Evolutionary conservation across 2,329 filamentous ascomycete genomes (phyloP), one percentile per base, ranked within the genome.

Genomic region (Fusarium liriodendri): DNA sequence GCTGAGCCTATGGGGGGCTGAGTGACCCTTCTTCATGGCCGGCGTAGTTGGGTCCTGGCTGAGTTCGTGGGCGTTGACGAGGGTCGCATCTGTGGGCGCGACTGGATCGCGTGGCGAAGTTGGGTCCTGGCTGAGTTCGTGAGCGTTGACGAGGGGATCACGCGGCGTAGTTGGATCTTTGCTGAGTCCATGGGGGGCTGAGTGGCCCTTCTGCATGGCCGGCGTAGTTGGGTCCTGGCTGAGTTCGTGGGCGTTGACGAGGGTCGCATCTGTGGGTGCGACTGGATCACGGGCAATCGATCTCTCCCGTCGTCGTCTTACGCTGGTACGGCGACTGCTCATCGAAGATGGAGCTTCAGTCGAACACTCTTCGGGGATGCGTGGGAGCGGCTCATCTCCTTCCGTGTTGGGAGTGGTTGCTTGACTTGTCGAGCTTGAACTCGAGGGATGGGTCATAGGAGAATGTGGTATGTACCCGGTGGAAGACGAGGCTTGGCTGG

Each of bases 371-470:
- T 78, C 76, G 10, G 71, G 71, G 14, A 78, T 78, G 22, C 71
- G 59, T 7, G 71, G 62, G 32, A 78, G 71, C 5, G 33, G 35
- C 8, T 60, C 59, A 10, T 64, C 59, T 6, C 32, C 29, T 8
- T 68, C 66, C 13, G 52, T 33, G 20, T 45, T 58, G 6, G 64
- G 55, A 16, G 66, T 64, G 20, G 61, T 52, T 13, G 22, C 10
- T 14, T 58, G 57, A 59, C 67, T 69, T n/a, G 45, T 38, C 2
- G 65, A 69, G 47, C 67, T 60, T 11, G 62, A 66, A 8, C 59
- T 62, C 20, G 70, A 55, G n/a, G 50, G 62, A 18, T 37, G 60
- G 20, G 60, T 72, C 79, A 82, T 81, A 20, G 75, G 74, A 13
- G 71, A 35, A 3, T 69, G 57, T 4, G 74, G 29, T 16, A 65